phyloP scores from a whole-genome alignment of 2,329 filamentous ascomycete species.

The Calonectria montana region DNA sequence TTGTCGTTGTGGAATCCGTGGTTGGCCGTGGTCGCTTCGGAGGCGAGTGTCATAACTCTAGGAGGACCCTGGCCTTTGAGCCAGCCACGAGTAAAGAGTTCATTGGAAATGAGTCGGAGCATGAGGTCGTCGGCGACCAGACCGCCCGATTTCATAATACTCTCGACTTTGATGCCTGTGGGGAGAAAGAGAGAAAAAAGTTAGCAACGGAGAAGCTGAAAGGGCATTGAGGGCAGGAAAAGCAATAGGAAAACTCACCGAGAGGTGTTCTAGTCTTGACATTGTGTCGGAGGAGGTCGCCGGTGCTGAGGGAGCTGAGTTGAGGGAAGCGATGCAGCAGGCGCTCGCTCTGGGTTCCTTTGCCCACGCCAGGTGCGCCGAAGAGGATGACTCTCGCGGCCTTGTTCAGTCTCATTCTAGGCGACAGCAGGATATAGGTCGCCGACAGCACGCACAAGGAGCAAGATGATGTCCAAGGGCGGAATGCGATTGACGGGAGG shows the following conservation, averaged over 20 bases:
- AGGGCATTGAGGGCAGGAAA: not conserved
- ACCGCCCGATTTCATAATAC: constrained; percentile 85
- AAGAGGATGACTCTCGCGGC: constrained; percentile 95
- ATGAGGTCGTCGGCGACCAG: constrained; percentile 95
- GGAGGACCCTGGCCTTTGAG: constrained; percentile 64
- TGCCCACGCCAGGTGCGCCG: constrained; percentile 95
- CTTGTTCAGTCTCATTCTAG: constrained; percentile 74
- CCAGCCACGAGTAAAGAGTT: constrained; percentile 89
- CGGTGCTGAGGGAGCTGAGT: constrained; percentile 91
- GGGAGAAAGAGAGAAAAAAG: not conserved
- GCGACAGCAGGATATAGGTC: constrained; percentile 35
- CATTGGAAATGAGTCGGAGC: constrained; percentile 89
- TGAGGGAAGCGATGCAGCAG: constrained; percentile 89
- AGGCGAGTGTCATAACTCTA: constrained; percentile 64
- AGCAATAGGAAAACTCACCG: constrained; percentile 64
- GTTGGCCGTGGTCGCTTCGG: constrained; percentile 53
- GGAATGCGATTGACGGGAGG: not conserved
- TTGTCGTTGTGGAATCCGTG: constrained; percentile 47
- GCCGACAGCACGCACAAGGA: constrained; percentile 12
- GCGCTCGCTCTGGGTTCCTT: constrained; percentile 94
- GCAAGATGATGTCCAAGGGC: not conserved
- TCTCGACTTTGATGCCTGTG: constrained; percentile 89
- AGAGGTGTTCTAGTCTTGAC: constrained; percentile 88
- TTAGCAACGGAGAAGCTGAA: constrained; percentile 12
- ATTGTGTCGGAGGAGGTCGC: constrained; percentile 91